A percentile compares a stretch with the other conserved stretches of the same genome.
phyloP scores from a whole-genome alignment of 129 eudicot species.

The Saposhnikovia divaricata region DNA sequence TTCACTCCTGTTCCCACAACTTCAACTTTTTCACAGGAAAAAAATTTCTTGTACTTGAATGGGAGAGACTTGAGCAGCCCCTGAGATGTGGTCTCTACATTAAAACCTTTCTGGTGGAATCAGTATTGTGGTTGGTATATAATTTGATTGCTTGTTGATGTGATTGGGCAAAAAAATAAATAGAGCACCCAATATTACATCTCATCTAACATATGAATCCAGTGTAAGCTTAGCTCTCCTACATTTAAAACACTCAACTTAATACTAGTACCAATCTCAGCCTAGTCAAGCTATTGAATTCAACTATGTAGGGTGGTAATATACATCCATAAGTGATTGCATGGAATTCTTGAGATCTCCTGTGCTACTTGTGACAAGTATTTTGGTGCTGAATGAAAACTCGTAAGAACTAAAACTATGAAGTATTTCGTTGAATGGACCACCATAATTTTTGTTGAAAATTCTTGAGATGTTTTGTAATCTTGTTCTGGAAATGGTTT shows the following conservation, averaged over 20 bases:
- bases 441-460: not conserved
- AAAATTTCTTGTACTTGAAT: slow-evolving; percentile 51
- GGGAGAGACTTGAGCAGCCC: slow-evolving; percentile 18
- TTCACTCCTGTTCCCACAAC: slow-evolving; percentile 49
- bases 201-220: not conserved
- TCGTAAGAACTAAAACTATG: not conserved
- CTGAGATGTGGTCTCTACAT: not conserved
- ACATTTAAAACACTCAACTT: not conserved
- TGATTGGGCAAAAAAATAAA: not conserved
- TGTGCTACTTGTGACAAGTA: not conserved
- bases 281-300: not conserved
- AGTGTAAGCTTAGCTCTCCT: not conserved
- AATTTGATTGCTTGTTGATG: not conserved
- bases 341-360: not conserved
- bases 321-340: not conserved
- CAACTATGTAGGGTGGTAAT: not conserved
- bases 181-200: not conserved
- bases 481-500: not conserved
- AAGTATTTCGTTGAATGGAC: not conserved
- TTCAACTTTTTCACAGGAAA: slow-evolving; percentile 35
- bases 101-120: not conserved
- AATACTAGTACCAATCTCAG: not conserved
- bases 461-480: no score
- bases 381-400: not conserved
- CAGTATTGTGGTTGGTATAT: not conserved